These are phyloP conservation scores for Microbotryum violaceum DNA, from an alignment of 1,284 basidiomycete genomes.

Conservation along the genomic window DNA sequence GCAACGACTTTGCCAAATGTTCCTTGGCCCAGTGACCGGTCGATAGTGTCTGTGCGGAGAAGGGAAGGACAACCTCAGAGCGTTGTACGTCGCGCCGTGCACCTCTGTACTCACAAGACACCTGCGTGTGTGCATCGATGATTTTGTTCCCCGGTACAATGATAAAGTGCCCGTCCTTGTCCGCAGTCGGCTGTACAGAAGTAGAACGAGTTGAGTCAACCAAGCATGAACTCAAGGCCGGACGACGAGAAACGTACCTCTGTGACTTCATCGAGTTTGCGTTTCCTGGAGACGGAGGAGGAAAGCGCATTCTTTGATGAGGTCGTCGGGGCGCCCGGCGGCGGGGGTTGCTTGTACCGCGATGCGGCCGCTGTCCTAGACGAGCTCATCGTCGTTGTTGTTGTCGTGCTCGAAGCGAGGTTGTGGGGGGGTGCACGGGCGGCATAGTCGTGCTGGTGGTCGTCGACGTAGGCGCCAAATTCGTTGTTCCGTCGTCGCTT, in stretches of 20 bases:
- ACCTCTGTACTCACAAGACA: background rate
- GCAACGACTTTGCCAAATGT: slow-evolving; percentile 99
- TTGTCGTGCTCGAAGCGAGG: background rate
- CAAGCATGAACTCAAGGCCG: no score
- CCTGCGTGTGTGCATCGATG: background rate
- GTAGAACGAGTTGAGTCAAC: background rate
- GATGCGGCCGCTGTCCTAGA: no score
- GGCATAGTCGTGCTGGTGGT: background rate
- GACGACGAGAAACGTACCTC: no score
- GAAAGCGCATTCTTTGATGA: no score
- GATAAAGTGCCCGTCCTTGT: slow-evolving; percentile 45
- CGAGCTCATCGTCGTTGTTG: no score
- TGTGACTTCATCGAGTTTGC: no score
- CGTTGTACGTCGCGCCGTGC: background rate
- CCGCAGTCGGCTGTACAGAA: slow-evolving; percentile 17
- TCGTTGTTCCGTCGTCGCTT: background rate
- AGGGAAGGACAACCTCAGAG: no score
- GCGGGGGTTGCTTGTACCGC: no score
- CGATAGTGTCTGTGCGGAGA: slow-evolving; percentile 50
- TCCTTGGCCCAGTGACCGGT: slow-evolving; percentile 85
- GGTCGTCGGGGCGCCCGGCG: no score
- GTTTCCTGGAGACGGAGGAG: no score
- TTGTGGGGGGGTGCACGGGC: background rate
- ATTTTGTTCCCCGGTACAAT: slow-evolving; percentile 29
- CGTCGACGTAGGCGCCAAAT: background rate